phyloP scores from a whole-genome alignment of 352 stramenopile species.

The Phytophthora agathidicida region DNA sequence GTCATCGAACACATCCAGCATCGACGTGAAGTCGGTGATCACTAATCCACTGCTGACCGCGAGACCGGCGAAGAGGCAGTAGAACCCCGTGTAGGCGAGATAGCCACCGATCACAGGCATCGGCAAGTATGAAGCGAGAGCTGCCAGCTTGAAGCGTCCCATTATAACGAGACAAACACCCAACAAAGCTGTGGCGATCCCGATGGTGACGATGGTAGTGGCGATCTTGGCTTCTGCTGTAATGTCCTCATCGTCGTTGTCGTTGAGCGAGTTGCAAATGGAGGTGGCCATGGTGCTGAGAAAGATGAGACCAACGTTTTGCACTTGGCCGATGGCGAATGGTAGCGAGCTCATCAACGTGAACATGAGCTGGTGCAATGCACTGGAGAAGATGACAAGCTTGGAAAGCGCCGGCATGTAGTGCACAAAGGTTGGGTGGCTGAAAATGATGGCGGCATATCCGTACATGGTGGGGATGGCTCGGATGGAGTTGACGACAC shows the following conservation, averaged over 20 bases:
- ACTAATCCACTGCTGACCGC: slow-evolving; percentile 88
- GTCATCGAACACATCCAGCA: slow-evolving; percentile 55
- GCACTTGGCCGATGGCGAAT: slow-evolving; percentile 97
- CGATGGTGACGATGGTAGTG: slow-evolving; percentile 94
- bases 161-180: slow-evolving; percentile 93
- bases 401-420: slow-evolving; percentile 93
- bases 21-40: slow-evolving; percentile 87
- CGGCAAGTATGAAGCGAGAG: slow-evolving; percentile 95
- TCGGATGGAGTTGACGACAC: slow-evolving; percentile 93
- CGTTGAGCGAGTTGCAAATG: slow-evolving; percentile 78
- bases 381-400: slow-evolving; percentile 95
- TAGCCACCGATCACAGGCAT: slow-evolving; percentile 97
- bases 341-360: slow-evolving; percentile 90
- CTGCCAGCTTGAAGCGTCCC: slow-evolving; percentile 92
- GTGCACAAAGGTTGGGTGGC: slow-evolving; percentile 80
- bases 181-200: slow-evolving; percentile 88
- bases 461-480: slow-evolving; percentile 94
- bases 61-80: slow-evolving; percentile 92
- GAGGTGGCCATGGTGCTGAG: slow-evolving; percentile 93
- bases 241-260: slow-evolving; percentile 46
- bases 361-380: slow-evolving; percentile 94
- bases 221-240: slow-evolving; percentile 84
- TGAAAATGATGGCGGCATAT: slow-evolving; percentile 96
- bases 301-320: slow-evolving; percentile 98
- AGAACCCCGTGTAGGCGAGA: slow-evolving; percentile 97